Evolutionary conservation across 108 stramenopile genomes (phyloP), one percentile per base, ranked within the genome.

Genomic region (Nitzschia inconspicua): DNA sequence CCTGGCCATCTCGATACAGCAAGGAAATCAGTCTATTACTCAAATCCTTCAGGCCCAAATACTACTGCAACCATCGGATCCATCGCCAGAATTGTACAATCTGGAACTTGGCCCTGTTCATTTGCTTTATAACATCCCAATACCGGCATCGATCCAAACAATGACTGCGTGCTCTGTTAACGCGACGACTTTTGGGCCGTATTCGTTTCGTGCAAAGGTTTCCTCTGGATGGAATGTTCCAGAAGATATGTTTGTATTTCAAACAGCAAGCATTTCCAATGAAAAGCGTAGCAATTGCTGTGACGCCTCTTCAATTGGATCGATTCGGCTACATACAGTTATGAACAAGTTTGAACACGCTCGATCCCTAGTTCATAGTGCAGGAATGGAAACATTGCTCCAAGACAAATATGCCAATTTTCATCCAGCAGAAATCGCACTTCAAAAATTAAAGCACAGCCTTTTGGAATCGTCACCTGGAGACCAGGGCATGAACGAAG

Each of bases 341-440:
- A 53, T 66, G 9, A 40, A 73, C n/a, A 22, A 63, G 8, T 88
- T 66, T 49, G 67, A 72, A 6, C 65, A 77, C 27, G 84, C 83
- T 4, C 62, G 70, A 22, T 40, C 25, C 34, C 57, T 62, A 31
- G 31, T 79, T 16, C 51, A 60, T 30, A 44, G 73, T 22, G 40
- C 60, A 37, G 43, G 61, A 26, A 46, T 37, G 28, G 57, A 56
- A 23, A 40, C 34, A 24, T 52, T 73, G 51, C 30, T 74, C 22
- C 39, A 59, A 39, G 57, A 75, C 59, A 32, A 63, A 43, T 55
- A 73, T 73, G 60, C 68, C 43, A 26, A 81, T 51, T 68, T 86
- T 54, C 55, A 77, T 57, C 60, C 73, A 4, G 57, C 80, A 6
- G 76, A 82, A 53, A 68, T 90, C 50, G 66, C 79, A 10, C 52